Evolutionary conservation across 345 rosid species (phyloP), one percentile per base, ranked within the genome.

Genomic region (Dimocarpus longan): DNA sequence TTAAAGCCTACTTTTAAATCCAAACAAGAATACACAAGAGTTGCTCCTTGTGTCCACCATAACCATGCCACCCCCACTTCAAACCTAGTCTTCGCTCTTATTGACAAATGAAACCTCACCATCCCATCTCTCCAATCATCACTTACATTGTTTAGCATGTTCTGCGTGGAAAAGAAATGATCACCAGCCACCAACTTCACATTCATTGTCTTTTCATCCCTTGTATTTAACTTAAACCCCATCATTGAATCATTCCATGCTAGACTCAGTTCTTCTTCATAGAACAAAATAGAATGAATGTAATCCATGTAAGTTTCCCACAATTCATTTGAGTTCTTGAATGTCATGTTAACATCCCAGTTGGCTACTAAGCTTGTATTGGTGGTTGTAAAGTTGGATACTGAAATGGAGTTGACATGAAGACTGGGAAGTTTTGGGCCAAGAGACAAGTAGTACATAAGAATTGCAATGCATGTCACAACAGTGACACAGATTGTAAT

Each of bases 1-100:
- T 43, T 69, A 46, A 69, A 69, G 7, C 18, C 73, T 44, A 69
- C 8, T 21, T 12, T 69, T 6, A 46, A 69, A 69, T 69, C 56
- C 57, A 44, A n/a, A 24, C 73, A 44, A 44, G 32, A 69, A 50
- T 43, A 28, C 19, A 32, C 37, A 32, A 32, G 37, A 32, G 37
- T 32, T 32, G 37, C 37, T 46, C 37, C 57, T 43, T 69, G 22
- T 22, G 18, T 43, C 57, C 54, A 43, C 37, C 57, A 22, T 13
- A 69, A 13, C 73, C 73, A 69, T 5, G 26, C 9, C 46, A 21
- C 32, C 11, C 72, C 72, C 22, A 28, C 72, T 22, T 21, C 24
- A 67, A 67, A 69, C n/a, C 57, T 69, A n/a, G 37, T 46, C 32
- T 10, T 69, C 2, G 19, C 57, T 44, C 56, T 69, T 6, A 69